Evolutionary conservation across 2,329 filamentous ascomycete genomes (phyloP), one percentile per base, ranked within the genome.

Genomic region (Colletotrichum higginsianum): DNA sequence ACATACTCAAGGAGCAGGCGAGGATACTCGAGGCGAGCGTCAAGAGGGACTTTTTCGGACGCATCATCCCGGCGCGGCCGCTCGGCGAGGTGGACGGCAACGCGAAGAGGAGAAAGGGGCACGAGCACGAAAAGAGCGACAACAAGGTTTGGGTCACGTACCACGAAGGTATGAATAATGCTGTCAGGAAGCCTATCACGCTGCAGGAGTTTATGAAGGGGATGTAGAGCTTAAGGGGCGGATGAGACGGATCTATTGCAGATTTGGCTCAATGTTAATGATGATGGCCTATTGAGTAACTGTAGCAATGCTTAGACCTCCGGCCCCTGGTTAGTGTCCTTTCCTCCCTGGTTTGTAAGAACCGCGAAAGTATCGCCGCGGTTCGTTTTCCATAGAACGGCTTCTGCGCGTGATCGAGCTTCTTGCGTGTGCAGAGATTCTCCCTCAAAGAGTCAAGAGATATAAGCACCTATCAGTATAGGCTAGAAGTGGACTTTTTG

Each of bases 131-230:
- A 35, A 77, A 76, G 71, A 80, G 77, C 49, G 79, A 81, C 53
- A 81, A 85, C 67, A 86, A 92, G 76, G 92, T 95, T 4, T 98
- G 95, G 95, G 91, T 97, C 52, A 96, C 90, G 74, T 98, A 91
- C 80, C 91, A 98, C 77, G 95, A 98, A 83, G 95, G 95, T 0
- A 91, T 94, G 79, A 96, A 94, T 67, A 98, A 98, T 86, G 95
- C 95, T 13, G 95, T 98, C 72, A 88, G 93, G 80, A 98, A 97
- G 80, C 94, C 94, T 2, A 91, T 98, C 73, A 93, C 93, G 11
- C 80, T 98, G 80, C 87, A 89, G 73, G 95, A 98, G 80, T 88
- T 98, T 76, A 83, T 98, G 86, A 86, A 85, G 67, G 91, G 89
- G 3, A 78, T 95, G 69, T 93, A 81, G 55, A 42, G 30, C 40